Conservation (phyloP, 441 rosid species). For the Bocquillonia castaneifolia region DNA sequence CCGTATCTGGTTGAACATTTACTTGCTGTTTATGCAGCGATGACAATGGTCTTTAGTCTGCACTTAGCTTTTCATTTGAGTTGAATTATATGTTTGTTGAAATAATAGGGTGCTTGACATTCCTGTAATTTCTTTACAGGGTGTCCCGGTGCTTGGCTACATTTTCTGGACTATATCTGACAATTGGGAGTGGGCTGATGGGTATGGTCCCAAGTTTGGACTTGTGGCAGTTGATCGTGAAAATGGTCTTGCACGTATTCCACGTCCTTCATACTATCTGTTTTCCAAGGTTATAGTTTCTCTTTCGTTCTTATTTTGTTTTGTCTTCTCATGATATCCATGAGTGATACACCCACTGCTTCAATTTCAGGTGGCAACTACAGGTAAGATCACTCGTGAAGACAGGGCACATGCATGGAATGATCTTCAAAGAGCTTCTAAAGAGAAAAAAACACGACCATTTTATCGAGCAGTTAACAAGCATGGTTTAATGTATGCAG, state of each 20-base stretch:
- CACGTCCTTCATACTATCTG: conserved; percentile 78
- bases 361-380: conserved; percentile 52
- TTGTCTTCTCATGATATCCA: conserved; percentile 2
- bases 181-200: conserved; percentile 99
- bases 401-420: conserved; percentile 75
- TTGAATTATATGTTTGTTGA: conserved; percentile 10
- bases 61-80: conserved; percentile 20
- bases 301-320: conserved; percentile 1
- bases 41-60: conserved; percentile 50
- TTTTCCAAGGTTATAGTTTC: conserved; percentile 59
- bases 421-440: conserved; percentile 65
- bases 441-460: conserved; percentile 56
- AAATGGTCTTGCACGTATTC: conserved; percentile 60
- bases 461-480: conserved; percentile 72
- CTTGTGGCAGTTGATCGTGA: conserved; percentile 87
- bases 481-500: conserved; percentile 85
- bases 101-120: not conserved
- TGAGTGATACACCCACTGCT: not conserved
- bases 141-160: conserved; percentile 81
- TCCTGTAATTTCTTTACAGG: conserved; percentile 41
- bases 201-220: conserved; percentile 98
- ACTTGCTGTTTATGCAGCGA: conserved; percentile 82
- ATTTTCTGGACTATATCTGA: conserved; percentile 94
- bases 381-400: conserved; percentile 57
- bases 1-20: conserved; percentile 92